Evolutionary conservation across 176 grass and related monocot genomes (phyloP).

Genomic region (Poa pratensis): DNA sequence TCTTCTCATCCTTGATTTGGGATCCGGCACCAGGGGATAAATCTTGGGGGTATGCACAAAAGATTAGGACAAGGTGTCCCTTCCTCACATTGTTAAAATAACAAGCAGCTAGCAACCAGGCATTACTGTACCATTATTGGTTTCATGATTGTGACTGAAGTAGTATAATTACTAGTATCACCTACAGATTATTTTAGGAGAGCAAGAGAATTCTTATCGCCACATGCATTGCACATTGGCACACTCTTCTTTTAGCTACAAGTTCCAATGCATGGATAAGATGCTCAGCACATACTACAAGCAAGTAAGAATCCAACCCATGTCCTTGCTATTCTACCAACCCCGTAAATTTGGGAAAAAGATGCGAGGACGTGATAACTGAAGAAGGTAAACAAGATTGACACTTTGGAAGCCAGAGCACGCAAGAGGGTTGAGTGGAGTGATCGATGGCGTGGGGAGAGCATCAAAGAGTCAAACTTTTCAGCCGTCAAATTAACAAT

Average conservation of each 20-base stretch:
- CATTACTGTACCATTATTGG: constrained; percentile 11
- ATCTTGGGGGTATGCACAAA: constrained; percentile 40
- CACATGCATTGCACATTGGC: constrained; percentile 59
- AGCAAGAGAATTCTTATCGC: constrained; percentile 28
- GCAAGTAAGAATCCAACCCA: constrained; percentile 25
- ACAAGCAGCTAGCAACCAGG: constrained; percentile 16
- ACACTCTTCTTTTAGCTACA: constrained; percentile 42
- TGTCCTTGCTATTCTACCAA: constrained; percentile 22
- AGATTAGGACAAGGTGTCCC: constrained; percentile 30
- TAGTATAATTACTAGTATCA: constrained; percentile 17
- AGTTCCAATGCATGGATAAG: constrained; percentile 61
- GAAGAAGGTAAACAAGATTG: constrained; percentile 8
- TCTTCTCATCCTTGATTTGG: constrained; percentile 50
- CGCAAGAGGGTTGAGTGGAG: constrained; percentile 29
- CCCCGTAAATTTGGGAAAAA: constrained; percentile 34
- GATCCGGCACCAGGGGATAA: constrained; percentile 17
- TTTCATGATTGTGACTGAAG: constrained; percentile 1
- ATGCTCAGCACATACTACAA: constrained; percentile 38
- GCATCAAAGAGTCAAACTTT: constrained; percentile 60
- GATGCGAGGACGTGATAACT: neutral
- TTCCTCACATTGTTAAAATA: neutral
- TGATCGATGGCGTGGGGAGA: constrained; percentile 28
- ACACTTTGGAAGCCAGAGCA: constrained; percentile 39
- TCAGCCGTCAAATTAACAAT: constrained; percentile 42
- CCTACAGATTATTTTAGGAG: neutral